A percentile compares a stretch with the other conserved stretches of the same genome.
Conservation (phyloP, 768 basidiomycete species). For the Auriculariales sp. region DNA sequence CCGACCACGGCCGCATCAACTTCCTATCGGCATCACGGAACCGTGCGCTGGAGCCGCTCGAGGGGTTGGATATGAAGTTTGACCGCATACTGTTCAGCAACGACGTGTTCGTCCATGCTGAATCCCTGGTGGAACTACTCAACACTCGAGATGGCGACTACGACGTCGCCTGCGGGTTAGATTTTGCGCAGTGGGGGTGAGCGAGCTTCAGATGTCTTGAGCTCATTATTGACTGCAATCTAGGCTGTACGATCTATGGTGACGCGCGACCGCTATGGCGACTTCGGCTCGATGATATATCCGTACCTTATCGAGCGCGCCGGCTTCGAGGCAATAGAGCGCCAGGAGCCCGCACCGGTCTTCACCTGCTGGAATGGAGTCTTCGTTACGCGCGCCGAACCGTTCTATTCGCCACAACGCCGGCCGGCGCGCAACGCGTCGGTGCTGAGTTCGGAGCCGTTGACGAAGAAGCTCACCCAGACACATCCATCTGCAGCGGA, state of each 20-base stretch:
- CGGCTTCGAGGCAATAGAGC: slow-evolving; percentile 19
- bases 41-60: slow-evolving; percentile 25
- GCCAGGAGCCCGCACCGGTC: slow-evolving; percentile 27
- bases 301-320: slow-evolving; percentile 27
- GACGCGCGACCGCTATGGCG: slow-evolving; percentile 20
- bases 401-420: slow-evolving; percentile 23
- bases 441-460: background rate
- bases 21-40: slow-evolving; percentile 27
- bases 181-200: slow-evolving; percentile 12
- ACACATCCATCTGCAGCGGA: slow-evolving; percentile 16
- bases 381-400: slow-evolving; percentile 24
- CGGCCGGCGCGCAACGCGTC: slow-evolving; percentile 18
- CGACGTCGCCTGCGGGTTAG: slow-evolving; percentile 30
- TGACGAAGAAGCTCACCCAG: slow-evolving; percentile 8
- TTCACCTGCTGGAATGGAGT: slow-evolving; percentile 35
- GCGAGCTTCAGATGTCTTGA: background rate
- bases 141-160: slow-evolving; percentile 23
- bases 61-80: slow-evolving; percentile 6
- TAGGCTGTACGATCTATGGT: slow-evolving; percentile 25
- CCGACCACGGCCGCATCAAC: slow-evolving; percentile 15
- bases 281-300: slow-evolving; percentile 18
- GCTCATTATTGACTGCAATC: slow-evolving; percentile 7
- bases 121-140: slow-evolving; percentile 24
- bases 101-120: slow-evolving; percentile 26
- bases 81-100: slow-evolving; percentile 28